phyloP scores from a whole-genome alignment of 345 rosid genomes.

The Angophora floribunda region DNA sequence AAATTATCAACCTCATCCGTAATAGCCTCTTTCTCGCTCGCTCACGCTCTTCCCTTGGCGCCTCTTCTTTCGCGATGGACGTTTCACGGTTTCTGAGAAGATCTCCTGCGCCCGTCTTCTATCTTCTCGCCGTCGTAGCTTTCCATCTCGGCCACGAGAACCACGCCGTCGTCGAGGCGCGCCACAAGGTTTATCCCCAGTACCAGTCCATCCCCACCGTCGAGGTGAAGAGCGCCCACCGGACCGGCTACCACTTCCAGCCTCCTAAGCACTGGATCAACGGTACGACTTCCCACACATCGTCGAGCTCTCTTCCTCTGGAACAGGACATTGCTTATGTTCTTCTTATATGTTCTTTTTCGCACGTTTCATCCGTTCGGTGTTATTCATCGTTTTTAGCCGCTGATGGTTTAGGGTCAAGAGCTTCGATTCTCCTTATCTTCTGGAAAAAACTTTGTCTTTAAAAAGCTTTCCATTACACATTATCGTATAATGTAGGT shows the following conservation, averaged over 20 bases:
- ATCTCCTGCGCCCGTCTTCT: not conserved
- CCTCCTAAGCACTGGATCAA: constrained; percentile 86
- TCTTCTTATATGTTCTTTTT: not conserved
- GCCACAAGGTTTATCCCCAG: constrained; percentile 32
- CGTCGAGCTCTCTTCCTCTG: not conserved
- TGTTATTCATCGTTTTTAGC: not conserved
- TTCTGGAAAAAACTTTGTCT: not conserved
- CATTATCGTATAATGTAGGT: not conserved
- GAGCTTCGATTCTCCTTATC: not conserved
- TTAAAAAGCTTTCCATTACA: not conserved
- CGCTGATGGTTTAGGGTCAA: not conserved
- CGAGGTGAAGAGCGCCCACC: constrained; percentile 20
- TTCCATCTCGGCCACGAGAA: not conserved
- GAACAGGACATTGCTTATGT: not conserved
- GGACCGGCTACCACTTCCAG: constrained; percentile 77
- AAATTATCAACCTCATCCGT: not conserved
- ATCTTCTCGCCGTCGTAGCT: not conserved
- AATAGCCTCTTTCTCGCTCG: not conserved
- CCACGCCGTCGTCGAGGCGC: constrained; percentile 24
- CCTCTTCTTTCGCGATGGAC: not conserved
- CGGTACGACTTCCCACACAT: constrained; percentile 22
- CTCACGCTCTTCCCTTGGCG: not conserved
- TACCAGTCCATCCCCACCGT: constrained; percentile 27
- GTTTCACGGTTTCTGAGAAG: not conserved
- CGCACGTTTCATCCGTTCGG: not conserved